Percentiles rank a stretch among this genome's conserved stretches.
These are phyloP conservation scores for Ganoderma boninense DNA, from an alignment of 1,284 basidiomycete species.

Conservation along the genomic window DNA sequence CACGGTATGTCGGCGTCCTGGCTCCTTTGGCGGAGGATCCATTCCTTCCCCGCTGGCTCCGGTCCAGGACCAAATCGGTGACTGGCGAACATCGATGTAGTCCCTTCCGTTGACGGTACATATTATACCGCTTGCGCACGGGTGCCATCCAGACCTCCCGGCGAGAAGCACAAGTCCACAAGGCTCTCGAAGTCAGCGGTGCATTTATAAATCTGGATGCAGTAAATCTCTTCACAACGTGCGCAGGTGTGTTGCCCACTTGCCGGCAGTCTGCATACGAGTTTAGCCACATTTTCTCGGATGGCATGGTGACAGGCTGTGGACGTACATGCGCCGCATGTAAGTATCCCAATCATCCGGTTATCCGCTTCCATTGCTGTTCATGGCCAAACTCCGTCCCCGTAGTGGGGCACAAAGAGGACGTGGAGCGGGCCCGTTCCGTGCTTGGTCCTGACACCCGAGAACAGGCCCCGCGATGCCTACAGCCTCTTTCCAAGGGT, in stretches of 20 bases:
- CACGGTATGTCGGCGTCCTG: constrained; percentile 41
- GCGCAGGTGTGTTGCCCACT: neutral
- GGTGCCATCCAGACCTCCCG: constrained; percentile 21
- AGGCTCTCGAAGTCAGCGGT: constrained; percentile 25
- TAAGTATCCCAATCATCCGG: constrained; percentile 21
- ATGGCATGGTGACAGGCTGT: neutral
- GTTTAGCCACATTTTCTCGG: neutral
- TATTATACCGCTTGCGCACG: constrained; percentile 43
- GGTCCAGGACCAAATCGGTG: constrained; percentile 40
- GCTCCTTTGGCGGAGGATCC: constrained; percentile 36
- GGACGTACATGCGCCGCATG: constrained; percentile 8
- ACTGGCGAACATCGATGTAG: constrained; percentile 47
- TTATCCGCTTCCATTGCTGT: constrained; percentile 9
- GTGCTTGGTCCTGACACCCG: constrained; percentile 15
- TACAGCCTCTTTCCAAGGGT: constrained; percentile 13
- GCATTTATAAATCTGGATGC: constrained; percentile 4
- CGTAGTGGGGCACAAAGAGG: neutral
- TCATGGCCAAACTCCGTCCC: constrained; percentile 1
- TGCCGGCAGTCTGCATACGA: constrained; percentile 14
- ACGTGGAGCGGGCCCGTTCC: constrained; percentile 3
- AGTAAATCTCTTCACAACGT: neutral
- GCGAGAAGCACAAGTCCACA: constrained; percentile 16
- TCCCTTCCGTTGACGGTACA: constrained; percentile 46
- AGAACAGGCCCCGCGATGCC: constrained; percentile 15
- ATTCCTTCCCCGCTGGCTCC: constrained; percentile 37